These are phyloP conservation scores for Aspergillus heteromorphus DNA, from an alignment of 495 filamentous ascomycete genomes.

Conservation along the genomic window DNA sequence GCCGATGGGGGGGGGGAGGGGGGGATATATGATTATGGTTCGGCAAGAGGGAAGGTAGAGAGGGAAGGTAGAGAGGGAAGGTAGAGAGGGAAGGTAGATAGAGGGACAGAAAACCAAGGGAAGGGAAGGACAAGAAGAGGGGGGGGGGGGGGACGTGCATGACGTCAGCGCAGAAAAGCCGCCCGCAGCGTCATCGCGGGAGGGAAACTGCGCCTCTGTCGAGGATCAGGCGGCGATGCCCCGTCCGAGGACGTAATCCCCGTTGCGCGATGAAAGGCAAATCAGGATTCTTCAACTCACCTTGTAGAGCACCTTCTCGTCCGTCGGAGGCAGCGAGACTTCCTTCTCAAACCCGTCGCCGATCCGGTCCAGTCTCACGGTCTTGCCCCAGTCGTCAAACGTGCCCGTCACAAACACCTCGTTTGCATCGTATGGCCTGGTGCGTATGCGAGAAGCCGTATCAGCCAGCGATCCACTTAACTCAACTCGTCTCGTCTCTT, in stretches of 20 bases:
- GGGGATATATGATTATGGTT: slow-evolving; percentile 23
- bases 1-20: slow-evolving; percentile 1
- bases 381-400: slow-evolving; percentile 91
- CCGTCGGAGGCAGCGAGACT: slow-evolving; percentile 58
- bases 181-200: slow-evolving; percentile 25
- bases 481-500: neutral
- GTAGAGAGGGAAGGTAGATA: too few relatives aligned
- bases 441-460: slow-evolving; percentile 20
- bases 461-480: slow-evolving; percentile 27
- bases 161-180: slow-evolving; percentile 28
- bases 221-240: neutral
- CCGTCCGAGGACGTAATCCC: neutral
- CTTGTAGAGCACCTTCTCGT: slow-evolving; percentile 78
- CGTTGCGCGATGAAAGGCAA: neutral
- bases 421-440: slow-evolving; percentile 66
- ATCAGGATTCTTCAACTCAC: slow-evolving; percentile 35
- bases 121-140: neutral
- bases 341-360: slow-evolving; percentile 68
- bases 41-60: neutral
- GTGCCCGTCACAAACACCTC: slow-evolving; percentile 95
- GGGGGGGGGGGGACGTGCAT: slow-evolving; percentile 8
- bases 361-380: slow-evolving; percentile 69
- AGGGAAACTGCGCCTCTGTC: neutral
- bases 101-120: too few relatives aligned
- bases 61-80: too few relatives aligned